Evolutionary conservation across 805 yeast species (phyloP).

Genomic region (Candida nitratophila): DNA sequence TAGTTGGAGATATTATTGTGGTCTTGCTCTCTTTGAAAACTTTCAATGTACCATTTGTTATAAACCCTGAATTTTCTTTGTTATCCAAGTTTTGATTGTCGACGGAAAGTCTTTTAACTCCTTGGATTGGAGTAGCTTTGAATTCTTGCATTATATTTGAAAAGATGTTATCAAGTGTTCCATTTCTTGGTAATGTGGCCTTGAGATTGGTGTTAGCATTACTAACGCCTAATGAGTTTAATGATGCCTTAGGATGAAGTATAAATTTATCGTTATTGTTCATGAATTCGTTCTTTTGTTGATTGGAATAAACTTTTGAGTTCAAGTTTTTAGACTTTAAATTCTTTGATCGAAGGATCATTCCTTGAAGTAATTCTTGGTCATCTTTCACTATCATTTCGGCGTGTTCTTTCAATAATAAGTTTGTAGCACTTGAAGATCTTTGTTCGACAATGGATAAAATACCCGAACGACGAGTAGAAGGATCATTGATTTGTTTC

Average conservation of each 20-base stretch:
- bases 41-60: slow-evolving; percentile 41
- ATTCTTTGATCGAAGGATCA: background rate
- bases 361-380: slow-evolving; percentile 1
- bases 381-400: slow-evolving; percentile 5
- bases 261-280: slow-evolving; percentile 14
- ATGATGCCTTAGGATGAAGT: slow-evolving; percentile 28
- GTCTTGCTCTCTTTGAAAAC: slow-evolving; percentile 42
- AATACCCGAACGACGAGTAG: slow-evolving; percentile 34
- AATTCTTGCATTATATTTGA: slow-evolving; percentile 22
- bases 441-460: slow-evolving; percentile 26
- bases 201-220: background rate
- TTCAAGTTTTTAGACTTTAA: background rate
- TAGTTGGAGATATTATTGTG: slow-evolving; percentile 48
- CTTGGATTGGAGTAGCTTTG: slow-evolving; percentile 24
- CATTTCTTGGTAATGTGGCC: slow-evolving; percentile 2
- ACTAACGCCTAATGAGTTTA: slow-evolving; percentile 17
- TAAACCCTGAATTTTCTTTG: slow-evolving; percentile 32
- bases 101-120: slow-evolving; percentile 20
- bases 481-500: slow-evolving; percentile 30
- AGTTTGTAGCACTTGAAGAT: slow-evolving; percentile 17
- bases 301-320: background rate
- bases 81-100: too few relatives aligned
- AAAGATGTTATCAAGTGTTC: slow-evolving; percentile 18
- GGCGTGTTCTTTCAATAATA: slow-evolving; percentile 12
- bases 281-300: slow-evolving; percentile 1